A percentile compares a stretch with the other conserved stretches of the same genome.
Conservation (phyloP, 2,329 filamentous ascomycete genomes). For the Nemania sp. region DNA sequence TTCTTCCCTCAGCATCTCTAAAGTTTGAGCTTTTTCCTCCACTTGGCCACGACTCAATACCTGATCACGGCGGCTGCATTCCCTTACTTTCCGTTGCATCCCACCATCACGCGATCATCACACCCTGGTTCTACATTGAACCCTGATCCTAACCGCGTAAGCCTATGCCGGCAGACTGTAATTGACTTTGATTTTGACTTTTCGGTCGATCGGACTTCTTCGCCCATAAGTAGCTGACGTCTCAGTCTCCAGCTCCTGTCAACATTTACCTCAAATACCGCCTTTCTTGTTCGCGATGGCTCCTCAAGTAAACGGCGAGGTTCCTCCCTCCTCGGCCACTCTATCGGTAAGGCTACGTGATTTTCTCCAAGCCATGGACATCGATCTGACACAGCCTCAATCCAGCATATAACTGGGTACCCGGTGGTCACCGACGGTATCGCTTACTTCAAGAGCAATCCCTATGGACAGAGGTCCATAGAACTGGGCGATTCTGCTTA, state of each 20-base stretch:
- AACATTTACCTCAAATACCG: slow-evolving; percentile 10
- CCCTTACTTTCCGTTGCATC: background rate
- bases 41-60: background rate
- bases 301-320: slow-evolving; percentile 41
- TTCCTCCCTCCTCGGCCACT: slow-evolving; percentile 39
- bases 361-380: background rate
- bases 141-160: slow-evolving; percentile 13
- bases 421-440: slow-evolving; percentile 81
- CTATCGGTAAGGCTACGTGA: slow-evolving; percentile 36
- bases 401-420: slow-evolving; percentile 82
- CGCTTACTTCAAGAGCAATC: slow-evolving; percentile 76
- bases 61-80: background rate
- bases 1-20: background rate
- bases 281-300: slow-evolving; percentile 31
- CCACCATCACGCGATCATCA: background rate
- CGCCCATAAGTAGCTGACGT: slow-evolving; percentile 11
- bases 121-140: background rate
- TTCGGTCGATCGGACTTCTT: background rate
- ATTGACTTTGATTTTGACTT: slow-evolving; percentile 14
- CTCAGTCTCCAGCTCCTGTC: background rate
- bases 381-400: slow-evolving; percentile 1
- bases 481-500: slow-evolving; percentile 75
- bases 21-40: slow-evolving; percentile 10
- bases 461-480: slow-evolving; percentile 81
- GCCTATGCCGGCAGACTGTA: slow-evolving; percentile 8